Conservation (phyloP, 495 filamentous ascomycete species). For the Tuber microsphaerosporum region DNA sequence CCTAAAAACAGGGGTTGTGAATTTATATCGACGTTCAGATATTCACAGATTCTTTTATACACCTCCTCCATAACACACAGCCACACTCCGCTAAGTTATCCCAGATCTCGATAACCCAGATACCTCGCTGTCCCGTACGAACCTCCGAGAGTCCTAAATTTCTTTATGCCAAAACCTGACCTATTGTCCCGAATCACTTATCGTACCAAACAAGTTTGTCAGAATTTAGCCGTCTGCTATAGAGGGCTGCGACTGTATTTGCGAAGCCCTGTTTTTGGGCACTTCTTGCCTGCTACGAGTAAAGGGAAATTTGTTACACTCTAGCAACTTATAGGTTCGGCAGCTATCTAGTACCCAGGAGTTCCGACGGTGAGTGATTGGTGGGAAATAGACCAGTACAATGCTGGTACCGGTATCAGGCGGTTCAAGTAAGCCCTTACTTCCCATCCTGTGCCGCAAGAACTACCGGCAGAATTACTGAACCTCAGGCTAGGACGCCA, state of each 20-base stretch:
- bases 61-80: too few relatives aligned
- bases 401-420: too few relatives aligned
- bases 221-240: too few relatives aligned
- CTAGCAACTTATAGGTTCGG: background rate
- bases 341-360: background rate
- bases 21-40: background rate
- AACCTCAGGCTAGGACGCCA: background rate
- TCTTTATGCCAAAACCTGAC: too few relatives aligned
- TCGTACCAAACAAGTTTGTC: too few relatives aligned
- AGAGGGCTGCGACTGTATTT: background rate
- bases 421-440: background rate
- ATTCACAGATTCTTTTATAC: background rate
- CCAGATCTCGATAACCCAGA: too few relatives aligned
- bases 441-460: background rate
- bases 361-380: background rate
- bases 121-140: too few relatives aligned
- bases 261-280: background rate
- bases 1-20: background rate
- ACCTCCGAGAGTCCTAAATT: too few relatives aligned
- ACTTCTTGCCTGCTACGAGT: background rate
- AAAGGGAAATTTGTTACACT: background rate
- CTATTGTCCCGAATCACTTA: too few relatives aligned
- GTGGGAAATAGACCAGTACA: too few relatives aligned
- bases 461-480: background rate
- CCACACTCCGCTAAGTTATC: too few relatives aligned